Evolutionary conservation across 2,329 filamentous ascomycete genomes (phyloP), one percentile per base, ranked within the genome.

Genomic region (Trichoderma sp.): DNA sequence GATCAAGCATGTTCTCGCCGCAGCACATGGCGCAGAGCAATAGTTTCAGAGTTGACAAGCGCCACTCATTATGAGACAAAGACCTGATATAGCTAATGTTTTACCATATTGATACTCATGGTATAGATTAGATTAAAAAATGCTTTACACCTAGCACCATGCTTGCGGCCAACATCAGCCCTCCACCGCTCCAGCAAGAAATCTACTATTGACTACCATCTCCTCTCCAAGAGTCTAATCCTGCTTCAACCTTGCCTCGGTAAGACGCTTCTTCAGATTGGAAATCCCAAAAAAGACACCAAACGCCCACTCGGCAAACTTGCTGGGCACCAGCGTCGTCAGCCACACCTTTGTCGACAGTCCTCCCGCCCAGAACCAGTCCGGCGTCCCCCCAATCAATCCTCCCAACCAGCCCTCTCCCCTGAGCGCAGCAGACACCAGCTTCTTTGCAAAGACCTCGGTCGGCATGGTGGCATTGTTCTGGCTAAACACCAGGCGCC

Each of bases 401-500:
- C 78, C 77, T 0, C 77, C 75, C 1, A 79, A 66, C 70, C 75
- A 80, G 0, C 79, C 78, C 70, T 81, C 78, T 0, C 80, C 79
- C 70, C 72, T 77, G 14, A 86, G 75, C 2, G 83, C 83, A 32
- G 80, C 78, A 0, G 60, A 69, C 5, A 85, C 85, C 3, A 87
- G 70, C 61, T 77, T 77, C 37, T 71, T 68, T 0, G 85, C 83
- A 71, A 83, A 87, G 0, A 67, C 74, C n/a, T 79, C 75, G 0
- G 83, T 83, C 24, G 78, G 76, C 73, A 85, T 77, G 1, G 84
- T 84, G 0, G 77, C 75, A 30, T 79, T 81, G 4, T 78, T 82
- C 79, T 87, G 85, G 70, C 82, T 84, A 64, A 83, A 87, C 0
- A 76, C 79, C 69, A 85, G 76, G 1, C 84, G 77, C 70, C 76